Conservation (phyloP, 805 yeast genomes). For the Candida nitratophila region DNA sequence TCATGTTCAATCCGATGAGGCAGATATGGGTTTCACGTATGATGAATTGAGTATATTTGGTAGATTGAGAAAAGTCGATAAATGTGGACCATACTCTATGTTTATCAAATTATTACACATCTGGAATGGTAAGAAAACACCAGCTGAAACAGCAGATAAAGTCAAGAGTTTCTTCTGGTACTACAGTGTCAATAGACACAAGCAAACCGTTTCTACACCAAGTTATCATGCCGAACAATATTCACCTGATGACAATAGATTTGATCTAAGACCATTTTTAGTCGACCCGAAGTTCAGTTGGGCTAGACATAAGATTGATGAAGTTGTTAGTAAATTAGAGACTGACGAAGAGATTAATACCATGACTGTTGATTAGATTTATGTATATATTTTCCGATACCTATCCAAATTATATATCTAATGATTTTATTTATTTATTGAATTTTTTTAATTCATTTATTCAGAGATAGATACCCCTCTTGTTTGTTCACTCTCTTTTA, state of each 20-base stretch:
- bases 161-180: slow-evolving; percentile 90
- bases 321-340: slow-evolving; percentile 55
- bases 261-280: slow-evolving; percentile 92
- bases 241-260: slow-evolving; percentile 96
- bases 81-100: slow-evolving; percentile 96
- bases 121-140: slow-evolving; percentile 83
- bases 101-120: slow-evolving; percentile 82
- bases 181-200: slow-evolving; percentile 93
- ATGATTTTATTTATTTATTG: too few species aligned
- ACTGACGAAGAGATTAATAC: slow-evolving; percentile 28
- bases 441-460: too few species aligned
- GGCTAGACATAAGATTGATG: slow-evolving; percentile 86
- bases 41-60: slow-evolving; percentile 92
- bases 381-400: neutral
- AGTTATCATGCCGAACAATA: slow-evolving; percentile 97
- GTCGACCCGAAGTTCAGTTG: slow-evolving; percentile 84
- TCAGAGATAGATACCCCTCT: too few species aligned
- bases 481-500: slow-evolving; percentile 6
- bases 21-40: slow-evolving; percentile 97
- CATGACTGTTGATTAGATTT: slow-evolving; percentile 37
- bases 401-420: too few species aligned
- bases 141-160: slow-evolving; percentile 82
- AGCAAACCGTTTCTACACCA: slow-evolving; percentile 96
- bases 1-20: slow-evolving; percentile 94
- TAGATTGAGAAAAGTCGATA: slow-evolving; percentile 79